Evolutionary conservation across 176 grass and related monocot species (phyloP).

Genomic region (Dendrocalamus sinicus): DNA sequence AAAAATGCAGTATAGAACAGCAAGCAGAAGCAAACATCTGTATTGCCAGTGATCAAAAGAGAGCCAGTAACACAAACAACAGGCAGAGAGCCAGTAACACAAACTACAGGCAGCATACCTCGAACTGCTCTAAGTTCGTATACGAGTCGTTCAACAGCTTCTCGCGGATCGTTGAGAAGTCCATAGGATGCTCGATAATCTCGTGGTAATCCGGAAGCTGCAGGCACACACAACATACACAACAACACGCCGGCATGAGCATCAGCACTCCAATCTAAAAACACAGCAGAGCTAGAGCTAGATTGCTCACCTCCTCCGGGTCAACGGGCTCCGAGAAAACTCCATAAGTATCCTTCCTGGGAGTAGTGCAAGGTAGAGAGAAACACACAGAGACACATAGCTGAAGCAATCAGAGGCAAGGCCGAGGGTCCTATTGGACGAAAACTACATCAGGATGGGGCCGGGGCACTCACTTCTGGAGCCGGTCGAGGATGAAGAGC

Average conservation of each 20-base stretch:
- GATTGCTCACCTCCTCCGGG: slow-evolving; percentile 59
- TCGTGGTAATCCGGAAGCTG: slow-evolving; percentile 83
- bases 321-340: slow-evolving; percentile 76
- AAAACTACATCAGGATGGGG: slow-evolving; percentile 55
- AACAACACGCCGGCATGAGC: background rate
- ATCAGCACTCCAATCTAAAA: slow-evolving; percentile 7
- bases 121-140: slow-evolving; percentile 60
- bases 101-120: slow-evolving; percentile 52
- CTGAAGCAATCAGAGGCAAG: slow-evolving; percentile 29
- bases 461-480: slow-evolving; percentile 71
- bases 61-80: slow-evolving; percentile 5
- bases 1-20: slow-evolving; percentile 5
- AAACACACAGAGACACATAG: background rate
- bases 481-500: slow-evolving; percentile 71
- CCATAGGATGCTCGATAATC: slow-evolving; percentile 69
- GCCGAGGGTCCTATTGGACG: slow-evolving; percentile 9
- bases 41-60: slow-evolving; percentile 21
- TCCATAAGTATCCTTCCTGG: slow-evolving; percentile 80
- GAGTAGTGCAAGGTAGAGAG: slow-evolving; percentile 39
- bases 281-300: slow-evolving; percentile 8
- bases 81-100: background rate
- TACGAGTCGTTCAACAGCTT: slow-evolving; percentile 68
- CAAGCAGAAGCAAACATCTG: background rate
- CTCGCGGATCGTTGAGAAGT: slow-evolving; percentile 69
- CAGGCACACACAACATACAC: slow-evolving; percentile 28